Evolutionary conservation across 2,329 filamentous ascomycete genomes (phyloP).

Genomic region (Sarocladiaceae sp.): DNA sequence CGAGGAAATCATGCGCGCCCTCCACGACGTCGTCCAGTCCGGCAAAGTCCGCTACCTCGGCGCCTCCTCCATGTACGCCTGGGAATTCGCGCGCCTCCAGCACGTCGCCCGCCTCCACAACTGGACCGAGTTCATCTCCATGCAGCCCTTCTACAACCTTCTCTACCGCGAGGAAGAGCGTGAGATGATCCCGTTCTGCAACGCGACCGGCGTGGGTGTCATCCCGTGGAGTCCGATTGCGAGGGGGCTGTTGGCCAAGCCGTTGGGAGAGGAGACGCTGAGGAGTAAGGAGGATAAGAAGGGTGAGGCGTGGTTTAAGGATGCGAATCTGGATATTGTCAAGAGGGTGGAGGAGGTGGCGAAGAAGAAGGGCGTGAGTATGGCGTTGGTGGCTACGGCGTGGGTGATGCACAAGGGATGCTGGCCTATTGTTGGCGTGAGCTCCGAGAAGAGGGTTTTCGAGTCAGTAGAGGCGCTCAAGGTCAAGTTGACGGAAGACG

Average conservation of each 20-base stretch:
- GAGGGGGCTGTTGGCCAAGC: conserved; percentile 23
- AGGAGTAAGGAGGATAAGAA: conserved; percentile 14
- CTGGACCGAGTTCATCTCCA: conserved; percentile 30
- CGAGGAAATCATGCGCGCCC: conserved; percentile 51
- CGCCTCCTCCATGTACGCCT: conserved; percentile 20
- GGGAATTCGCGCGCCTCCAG: conserved; percentile 21
- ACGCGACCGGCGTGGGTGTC: conserved; percentile 27
- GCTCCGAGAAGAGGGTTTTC: conserved; percentile 51
- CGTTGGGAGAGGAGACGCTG: conserved; percentile 15
- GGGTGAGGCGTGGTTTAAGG: conserved; percentile 19
- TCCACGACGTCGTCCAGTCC: conserved; percentile 49
- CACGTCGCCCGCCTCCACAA: conserved; percentile 13
- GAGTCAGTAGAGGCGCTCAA: conserved; percentile 46
- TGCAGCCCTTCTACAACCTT: conserved; percentile 54
- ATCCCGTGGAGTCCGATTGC: conserved; percentile 28
- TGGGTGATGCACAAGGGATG: conserved; percentile 51
- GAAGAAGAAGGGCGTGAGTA: conserved; percentile 49
- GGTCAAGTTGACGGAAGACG: conserved; percentile 48
- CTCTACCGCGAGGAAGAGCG: conserved; percentile 54
- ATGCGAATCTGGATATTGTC: conserved; percentile 24
- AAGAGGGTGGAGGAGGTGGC: conserved; percentile 46
- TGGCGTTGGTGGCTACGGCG: conserved; percentile 58
- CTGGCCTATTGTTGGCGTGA: conserved; percentile 57
- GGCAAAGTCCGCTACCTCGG: conserved; percentile 38
- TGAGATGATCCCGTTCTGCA: conserved; percentile 32